Percentiles rank a stretch among this genome's conserved stretches.
These are phyloP conservation scores for Sonneratia caseolaris DNA, from an alignment of 345 rosid genomes.

Conservation along the genomic window DNA sequence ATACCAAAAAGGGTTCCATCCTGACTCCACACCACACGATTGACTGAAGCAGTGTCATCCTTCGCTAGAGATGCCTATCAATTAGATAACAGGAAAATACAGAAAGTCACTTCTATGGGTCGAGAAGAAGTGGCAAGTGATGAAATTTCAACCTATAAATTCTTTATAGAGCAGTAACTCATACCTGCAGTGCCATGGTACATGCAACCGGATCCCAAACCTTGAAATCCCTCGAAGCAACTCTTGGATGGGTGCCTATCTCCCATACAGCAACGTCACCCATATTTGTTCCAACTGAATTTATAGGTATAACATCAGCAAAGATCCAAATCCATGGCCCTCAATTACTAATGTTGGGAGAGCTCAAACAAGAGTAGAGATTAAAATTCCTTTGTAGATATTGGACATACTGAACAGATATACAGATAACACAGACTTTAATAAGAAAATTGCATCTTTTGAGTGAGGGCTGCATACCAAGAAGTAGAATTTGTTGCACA, in stretches of 20 bases:
- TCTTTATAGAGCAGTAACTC: conserved; percentile 5
- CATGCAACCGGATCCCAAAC: conserved; percentile 54
- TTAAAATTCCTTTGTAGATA: neutral
- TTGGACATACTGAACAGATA: neutral
- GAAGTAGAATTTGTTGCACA: conserved; percentile 59
- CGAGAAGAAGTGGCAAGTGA: neutral
- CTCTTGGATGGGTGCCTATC: conserved; percentile 49
- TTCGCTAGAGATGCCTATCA: conserved; percentile 43
- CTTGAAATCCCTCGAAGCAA: conserved; percentile 47
- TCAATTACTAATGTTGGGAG: neutral
- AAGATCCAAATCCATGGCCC: neutral
- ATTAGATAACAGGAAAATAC: neutral
- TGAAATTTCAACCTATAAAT: conserved; percentile 5
- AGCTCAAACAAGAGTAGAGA: neutral
- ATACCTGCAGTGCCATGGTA: conserved; percentile 59
- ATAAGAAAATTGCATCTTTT: neutral
- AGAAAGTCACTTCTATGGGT: conserved; percentile 1
- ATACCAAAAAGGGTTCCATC: conserved; percentile 78
- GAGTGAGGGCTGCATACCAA: conserved; percentile 33
- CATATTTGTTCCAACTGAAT: conserved; percentile 71
- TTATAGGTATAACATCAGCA: neutral
- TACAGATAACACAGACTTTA: neutral
- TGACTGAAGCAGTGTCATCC: conserved; percentile 53
- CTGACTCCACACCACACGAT: conserved; percentile 84
- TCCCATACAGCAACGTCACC: conserved; percentile 76